Base-by-base conservation (phyloP, 768 basidiomycete genomes). In the Suillus paluster region DNA sequence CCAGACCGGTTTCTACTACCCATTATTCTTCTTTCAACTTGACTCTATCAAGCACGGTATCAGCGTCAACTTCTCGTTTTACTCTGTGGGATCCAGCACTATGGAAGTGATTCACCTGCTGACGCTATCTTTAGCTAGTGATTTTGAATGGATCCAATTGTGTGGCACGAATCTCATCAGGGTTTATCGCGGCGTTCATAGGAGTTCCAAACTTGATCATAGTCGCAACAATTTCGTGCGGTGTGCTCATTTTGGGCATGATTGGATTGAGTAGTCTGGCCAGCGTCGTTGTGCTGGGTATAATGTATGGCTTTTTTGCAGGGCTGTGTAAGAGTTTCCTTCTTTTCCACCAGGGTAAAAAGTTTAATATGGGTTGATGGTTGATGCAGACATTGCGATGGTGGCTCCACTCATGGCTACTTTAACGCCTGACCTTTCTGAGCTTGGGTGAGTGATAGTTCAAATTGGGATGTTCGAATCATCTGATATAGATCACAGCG, bases 11-110 rank as follows among this genome's bases (percentile, higher is more conserved):
- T 63, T 83, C 23, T 84, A 79, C 63, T 81, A 79, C 50, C 82
- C 83, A 0, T 75, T 82, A 23, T 85, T 83, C 69, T 86, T 81
- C 66, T 67, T 86, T 17, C 85, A 86, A 64, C 70, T 85, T 9
- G 78, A 81, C 50, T 78, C 84, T 2, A 77, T 82, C 21, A 75
- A 75, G 50, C 81, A 81, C 56, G 80, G 80, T 2, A 72, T 84
- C 25, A 68, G 71, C 33, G 67, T 76, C 10, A 69, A 66, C 33
- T 68, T 86, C 4, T 80, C 84, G 0, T 85, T 86, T 63, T 84
- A 84, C 64, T 78, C 77, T 30, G 84, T 84, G 61, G 21, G 75
- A 66, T 46, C 56, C 42, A 23, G 36, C 38, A 3, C 33, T 42
- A 33, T 34, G 19, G n/a, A 17, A 38, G 4, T 30, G 11, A n/a